Evolutionary conservation across 495 filamentous ascomycete species (phyloP).

Genomic region (Aspergillus asperescens): DNA sequence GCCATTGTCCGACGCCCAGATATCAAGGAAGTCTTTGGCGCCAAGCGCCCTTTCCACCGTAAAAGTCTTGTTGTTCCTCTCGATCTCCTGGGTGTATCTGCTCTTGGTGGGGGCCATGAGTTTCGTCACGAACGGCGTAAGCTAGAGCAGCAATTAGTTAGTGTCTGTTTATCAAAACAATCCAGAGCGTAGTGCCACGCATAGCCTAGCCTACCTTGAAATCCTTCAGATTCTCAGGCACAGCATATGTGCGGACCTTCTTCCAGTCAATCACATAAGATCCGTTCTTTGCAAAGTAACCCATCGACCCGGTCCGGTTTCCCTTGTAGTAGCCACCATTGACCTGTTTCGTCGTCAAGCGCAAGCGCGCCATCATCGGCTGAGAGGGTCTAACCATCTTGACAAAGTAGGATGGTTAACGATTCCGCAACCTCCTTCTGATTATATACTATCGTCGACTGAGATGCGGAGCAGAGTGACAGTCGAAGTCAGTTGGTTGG

Average conservation of each 20-base stretch:
- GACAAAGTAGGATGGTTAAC: not conserved
- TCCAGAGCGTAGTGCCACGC: not conserved
- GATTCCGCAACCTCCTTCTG: not conserved
- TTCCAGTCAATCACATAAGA: slow-evolving; percentile 74
- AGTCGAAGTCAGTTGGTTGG: not conserved
- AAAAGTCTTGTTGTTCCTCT: slow-evolving; percentile 21
- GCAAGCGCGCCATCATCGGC: slow-evolving; percentile 58
- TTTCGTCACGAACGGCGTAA: slow-evolving; percentile 80
- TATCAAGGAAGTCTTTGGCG: slow-evolving; percentile 36
- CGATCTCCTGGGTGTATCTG: slow-evolving; percentile 34
- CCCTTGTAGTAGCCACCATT: slow-evolving; percentile 97
- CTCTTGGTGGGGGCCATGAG: slow-evolving; percentile 45
- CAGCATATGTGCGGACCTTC: slow-evolving; percentile 87
- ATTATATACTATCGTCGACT: not conserved
- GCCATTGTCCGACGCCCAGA: slow-evolving; percentile 37
- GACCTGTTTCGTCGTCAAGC: slow-evolving; percentile 87
- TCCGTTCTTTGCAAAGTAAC: slow-evolving; percentile 77
- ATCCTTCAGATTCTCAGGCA: slow-evolving; percentile 57
- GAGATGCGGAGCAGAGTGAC: slow-evolving; percentile 5
- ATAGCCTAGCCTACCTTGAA: slow-evolving; percentile 56
- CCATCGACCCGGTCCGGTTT: slow-evolving; percentile 80
- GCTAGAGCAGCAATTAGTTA: slow-evolving; percentile 45
- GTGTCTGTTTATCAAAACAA: no score
- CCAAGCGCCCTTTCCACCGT: slow-evolving; percentile 29
- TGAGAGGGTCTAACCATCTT: slow-evolving; percentile 65